These are phyloP conservation scores for Panicum miliaceum DNA, from an alignment of 176 grass and related monocot species.

Conservation along the genomic window DNA sequence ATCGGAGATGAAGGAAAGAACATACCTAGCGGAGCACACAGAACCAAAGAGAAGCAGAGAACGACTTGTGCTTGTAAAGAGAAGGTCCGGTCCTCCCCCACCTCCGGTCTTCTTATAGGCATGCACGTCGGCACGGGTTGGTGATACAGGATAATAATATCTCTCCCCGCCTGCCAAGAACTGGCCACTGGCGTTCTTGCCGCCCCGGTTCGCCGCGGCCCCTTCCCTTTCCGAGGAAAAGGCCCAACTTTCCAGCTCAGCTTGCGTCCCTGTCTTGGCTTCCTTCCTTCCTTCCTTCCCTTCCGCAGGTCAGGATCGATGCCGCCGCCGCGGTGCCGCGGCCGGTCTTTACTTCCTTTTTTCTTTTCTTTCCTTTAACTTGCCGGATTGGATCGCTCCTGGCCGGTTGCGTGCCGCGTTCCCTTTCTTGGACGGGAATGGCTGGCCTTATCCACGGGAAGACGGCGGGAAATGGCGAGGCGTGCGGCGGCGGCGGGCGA, in stretches of 20 bases:
- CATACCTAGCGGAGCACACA: constrained; percentile 30
- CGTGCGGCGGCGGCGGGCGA: constrained; percentile 12
- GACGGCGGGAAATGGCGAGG: constrained; percentile 30
- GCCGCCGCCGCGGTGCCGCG: constrained; percentile 6
- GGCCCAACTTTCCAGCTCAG: constrained; percentile 24
- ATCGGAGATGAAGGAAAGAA: not conserved
- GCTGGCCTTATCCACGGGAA: constrained; percentile 30
- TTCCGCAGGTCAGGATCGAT: not conserved
- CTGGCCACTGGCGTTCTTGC: constrained; percentile 20
- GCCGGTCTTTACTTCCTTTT: constrained; percentile 22
- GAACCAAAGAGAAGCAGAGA: not conserved
- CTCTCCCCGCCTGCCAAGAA: constrained; percentile 29
- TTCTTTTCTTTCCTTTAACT: constrained; percentile 14
- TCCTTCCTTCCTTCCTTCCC: constrained; percentile 34
- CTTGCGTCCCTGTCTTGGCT: constrained; percentile 29
- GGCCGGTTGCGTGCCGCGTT: constrained; percentile 30
- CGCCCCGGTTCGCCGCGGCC: constrained; percentile 44
- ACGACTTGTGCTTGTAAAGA: not conserved
- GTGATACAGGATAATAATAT: not conserved
- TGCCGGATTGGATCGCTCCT: constrained; percentile 40
- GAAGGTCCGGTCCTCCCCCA: not conserved
- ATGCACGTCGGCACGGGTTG: not conserved
- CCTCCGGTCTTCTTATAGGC: constrained; percentile 45
- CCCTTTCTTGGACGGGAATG: not conserved
- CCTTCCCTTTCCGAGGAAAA: constrained; percentile 47